Evolutionary conservation across 2,329 filamentous ascomycete species (phyloP), one percentile per base, ranked within the genome.

Genomic region (Trichoderma sp.): DNA sequence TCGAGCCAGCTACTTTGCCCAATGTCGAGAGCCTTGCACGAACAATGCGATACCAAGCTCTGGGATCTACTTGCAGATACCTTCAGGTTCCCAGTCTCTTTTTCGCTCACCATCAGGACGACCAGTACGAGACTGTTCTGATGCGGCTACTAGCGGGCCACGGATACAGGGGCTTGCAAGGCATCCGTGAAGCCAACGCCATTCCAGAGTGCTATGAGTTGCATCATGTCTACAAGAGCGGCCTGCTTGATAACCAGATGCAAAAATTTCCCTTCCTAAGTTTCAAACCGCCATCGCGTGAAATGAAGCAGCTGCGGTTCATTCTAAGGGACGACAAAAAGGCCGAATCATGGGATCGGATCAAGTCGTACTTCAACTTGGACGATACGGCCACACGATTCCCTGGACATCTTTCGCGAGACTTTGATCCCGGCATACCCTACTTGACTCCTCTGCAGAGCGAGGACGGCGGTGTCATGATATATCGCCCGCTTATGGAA

Each of bases 81-180:
- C 73, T 81, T 6, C 76, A 80, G 0, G 86, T 91, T 4, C 80
- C 79, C 5, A 86, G 87, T 24, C 77, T 98, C 1, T 85, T 97
- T 49, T 82, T 96, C 32, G 96, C 90, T 4, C 96, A 99, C 76
- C 96, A 99, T 77, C 83, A 86, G 71, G 94, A 97, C 75, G 96
- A 99, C 75, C 93, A 96, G 76, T 91, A 94, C 68, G 96, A 99
- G 81, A 97, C 94, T 0, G 85, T 96, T 4, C 80, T 98, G 59
- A 91, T 94, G 89, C 87, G 96, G 52, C 79, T 98, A 43, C 79
- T 90, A 10, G 83, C 83, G 3, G 89, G 90, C 0, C 91, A 93
- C 74, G 82, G 86, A 2, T 86, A 87, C n/a, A 82, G 85, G n/a
- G 94, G 92, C 0, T 81, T 97, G 34, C 82, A 84, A 18, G 93